Evolutionary conservation across 2,329 filamentous ascomycete genomes (phyloP).

Genomic region (Aspergillus hiratsukae): DNA sequence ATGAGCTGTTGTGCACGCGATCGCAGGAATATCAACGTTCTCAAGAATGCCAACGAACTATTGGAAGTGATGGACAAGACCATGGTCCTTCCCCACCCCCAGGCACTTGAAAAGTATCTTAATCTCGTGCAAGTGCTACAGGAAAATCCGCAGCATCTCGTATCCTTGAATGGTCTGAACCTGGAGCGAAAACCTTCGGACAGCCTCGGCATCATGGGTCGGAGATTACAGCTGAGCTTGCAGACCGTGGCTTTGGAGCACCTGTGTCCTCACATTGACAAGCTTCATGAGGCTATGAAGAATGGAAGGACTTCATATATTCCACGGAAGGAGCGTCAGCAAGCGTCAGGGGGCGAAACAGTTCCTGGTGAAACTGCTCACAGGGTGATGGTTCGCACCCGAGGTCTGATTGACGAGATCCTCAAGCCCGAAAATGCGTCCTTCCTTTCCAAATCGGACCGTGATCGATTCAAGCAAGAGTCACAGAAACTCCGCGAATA

Average conservation of each 20-base stretch:
- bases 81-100: constrained; percentile 27
- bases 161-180: constrained; percentile 25
- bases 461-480: constrained; percentile 19
- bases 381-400: constrained; percentile 23
- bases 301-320: constrained; percentile 7
- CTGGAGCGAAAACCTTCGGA: constrained; percentile 7
- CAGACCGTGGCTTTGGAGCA: constrained; percentile 17
- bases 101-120: constrained; percentile 27
- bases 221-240: constrained; percentile 23
- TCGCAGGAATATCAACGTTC: constrained; percentile 66
- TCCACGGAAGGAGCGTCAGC: constrained; percentile 1
- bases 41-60: constrained; percentile 61
- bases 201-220: constrained; percentile 22
- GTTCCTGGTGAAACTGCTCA: constrained; percentile 21
- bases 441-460: constrained; percentile 21
- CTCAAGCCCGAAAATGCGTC: constrained; percentile 21
- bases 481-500: constrained; percentile 28
- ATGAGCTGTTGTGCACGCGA: constrained; percentile 72
- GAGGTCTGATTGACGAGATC: constrained; percentile 34
- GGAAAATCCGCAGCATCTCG: constrained; percentile 24
- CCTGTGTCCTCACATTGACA: constrained; percentile 24
- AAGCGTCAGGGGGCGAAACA: constrained; percentile 16
- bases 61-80: constrained; percentile 57
- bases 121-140: constrained; percentile 23
- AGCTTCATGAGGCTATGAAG: constrained; percentile 27